Conservation (phyloP, 805 yeast species). For the Metschnikowia koreensis region DNA sequence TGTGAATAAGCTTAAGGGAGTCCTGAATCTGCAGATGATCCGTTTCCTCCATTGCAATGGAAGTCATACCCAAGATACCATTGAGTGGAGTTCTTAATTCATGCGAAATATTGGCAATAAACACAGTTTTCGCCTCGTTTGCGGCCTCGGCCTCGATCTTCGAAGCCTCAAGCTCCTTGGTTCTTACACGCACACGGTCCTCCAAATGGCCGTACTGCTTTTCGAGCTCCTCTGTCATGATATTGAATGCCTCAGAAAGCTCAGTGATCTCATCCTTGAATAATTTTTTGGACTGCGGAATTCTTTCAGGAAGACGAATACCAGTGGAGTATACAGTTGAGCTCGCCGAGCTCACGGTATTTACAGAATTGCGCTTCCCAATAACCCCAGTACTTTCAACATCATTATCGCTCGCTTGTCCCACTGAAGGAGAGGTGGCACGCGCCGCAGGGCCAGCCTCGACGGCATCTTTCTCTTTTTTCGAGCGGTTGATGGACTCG, state of each 20-base stretch:
- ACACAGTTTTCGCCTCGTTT: constrained; percentile 93
- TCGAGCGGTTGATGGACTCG: constrained; percentile 57
- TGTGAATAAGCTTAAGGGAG: constrained; percentile 75
- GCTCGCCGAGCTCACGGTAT: constrained; percentile 30
- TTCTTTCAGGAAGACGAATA: constrained; percentile 38
- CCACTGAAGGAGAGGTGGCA: neutral
- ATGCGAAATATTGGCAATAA: constrained; percentile 88
- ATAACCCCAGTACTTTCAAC: neutral
- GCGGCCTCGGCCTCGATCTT: constrained; percentile 90
- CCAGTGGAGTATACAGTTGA: constrained; percentile 39
- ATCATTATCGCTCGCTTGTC: neutral
- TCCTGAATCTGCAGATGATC: constrained; percentile 67
- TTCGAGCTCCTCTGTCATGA: constrained; percentile 85
- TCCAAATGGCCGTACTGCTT: constrained; percentile 82
- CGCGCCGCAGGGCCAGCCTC: neutral
- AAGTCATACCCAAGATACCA: constrained; percentile 95
- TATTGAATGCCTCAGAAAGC: constrained; percentile 82
- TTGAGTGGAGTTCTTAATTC: constrained; percentile 94
- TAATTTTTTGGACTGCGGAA: constrained; percentile 41
- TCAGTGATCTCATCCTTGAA: constrained; percentile 86
- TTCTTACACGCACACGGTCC: constrained; percentile 82
- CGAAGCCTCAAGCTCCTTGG: constrained; percentile 84
- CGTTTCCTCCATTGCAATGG: constrained; percentile 85
- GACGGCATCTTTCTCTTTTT: constrained; percentile 24
- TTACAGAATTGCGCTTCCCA: constrained; percentile 23